Conservation (phyloP, 2,329 filamentous ascomycete genomes). For the Fusarium zealandicum region DNA sequence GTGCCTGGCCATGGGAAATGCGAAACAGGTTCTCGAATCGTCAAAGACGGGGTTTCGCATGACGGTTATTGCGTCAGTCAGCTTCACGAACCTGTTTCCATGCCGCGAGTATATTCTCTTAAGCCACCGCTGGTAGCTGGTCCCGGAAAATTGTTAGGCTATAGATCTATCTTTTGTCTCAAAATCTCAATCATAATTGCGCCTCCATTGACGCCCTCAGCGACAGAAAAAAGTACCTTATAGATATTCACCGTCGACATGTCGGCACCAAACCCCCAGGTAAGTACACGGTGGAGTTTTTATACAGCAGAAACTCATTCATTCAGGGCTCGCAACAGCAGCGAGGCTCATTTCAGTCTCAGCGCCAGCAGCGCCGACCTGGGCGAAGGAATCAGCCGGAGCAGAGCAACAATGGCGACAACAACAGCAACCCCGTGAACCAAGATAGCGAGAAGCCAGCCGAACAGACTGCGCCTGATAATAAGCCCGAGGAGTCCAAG, state of each 20-base stretch:
- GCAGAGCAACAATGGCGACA: constrained; percentile 12
- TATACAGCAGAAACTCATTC: constrained; percentile 2
- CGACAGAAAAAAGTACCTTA: constrained; percentile 5
- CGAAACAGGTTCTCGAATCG: constrained; percentile 38
- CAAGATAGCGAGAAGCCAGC: constrained; percentile 16
- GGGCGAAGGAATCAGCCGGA: constrained; percentile 11
- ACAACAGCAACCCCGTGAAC: constrained; percentile 8
- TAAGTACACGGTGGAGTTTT: constrained; percentile 11
- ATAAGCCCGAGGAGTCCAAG: not conserved
- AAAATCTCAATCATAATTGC: constrained; percentile 1
- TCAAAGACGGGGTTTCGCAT: constrained; percentile 13
- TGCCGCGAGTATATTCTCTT: constrained; percentile 29
- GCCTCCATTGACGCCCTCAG: constrained; percentile 1
- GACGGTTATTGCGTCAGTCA: constrained; percentile 42
- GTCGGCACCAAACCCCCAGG: constrained; percentile 33
- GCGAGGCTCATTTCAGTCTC: constrained; percentile 17
- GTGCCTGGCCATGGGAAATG: constrained; percentile 20
- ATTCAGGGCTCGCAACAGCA: constrained; percentile 27
- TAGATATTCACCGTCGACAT: constrained; percentile 18
- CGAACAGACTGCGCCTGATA: constrained; percentile 17
- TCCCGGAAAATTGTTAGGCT: not conserved
- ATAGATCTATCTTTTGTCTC: constrained; percentile 15
- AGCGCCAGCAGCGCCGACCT: constrained; percentile 14
- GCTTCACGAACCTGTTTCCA: constrained; percentile 32
- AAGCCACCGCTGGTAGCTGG: constrained; percentile 22